Evolutionary conservation across 805 yeast species (phyloP), one percentile per base, ranked within the genome.

Genomic region (Kluyveromyces wickerhamii): DNA sequence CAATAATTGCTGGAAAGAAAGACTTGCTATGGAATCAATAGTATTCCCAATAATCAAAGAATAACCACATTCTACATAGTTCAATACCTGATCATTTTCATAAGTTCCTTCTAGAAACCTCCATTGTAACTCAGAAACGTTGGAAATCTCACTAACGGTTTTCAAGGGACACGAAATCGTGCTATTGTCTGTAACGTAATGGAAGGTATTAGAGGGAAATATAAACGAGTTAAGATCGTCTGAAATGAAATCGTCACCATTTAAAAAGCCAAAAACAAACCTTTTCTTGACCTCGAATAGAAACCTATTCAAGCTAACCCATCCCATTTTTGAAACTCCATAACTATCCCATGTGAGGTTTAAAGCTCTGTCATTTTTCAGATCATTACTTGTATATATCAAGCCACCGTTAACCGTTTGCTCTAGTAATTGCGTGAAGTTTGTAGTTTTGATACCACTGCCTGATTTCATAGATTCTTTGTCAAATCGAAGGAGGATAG

Each of bases 31-130:
- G 11, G 23, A 21, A 8, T 9, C 26, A 18, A 21, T 21, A 4
- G 15, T 14, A 11, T 43, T 72, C 32, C 58, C 69, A 58, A 86
- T 52, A 1, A 85, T 66, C 0, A 95, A 86, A 0, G 83, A 67
- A 35, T 62, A 70, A 0, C 96, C 96, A 45, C 79, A 67, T 14
- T 55, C 39, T 4, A 77, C 51, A 28, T 65, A 64, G 2, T 58
- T 43, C 25, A 50, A 47, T 25, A 77, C 58, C 1, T 69, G 43
- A 0, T 37, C 40, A 11, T 59, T 43, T 0, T 69, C 54, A 48
- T 72, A 79, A 1, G 54, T 41, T 42, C 77, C 78, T 31, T 60
- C 58, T 0, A 65, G 41, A 29, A 59, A 60, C 28, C 65, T 49
- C 70, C 71, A 68, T 10, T 60, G 41, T 4, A 47, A 41, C 11